phyloP scores from a whole-genome alignment of 2,329 filamentous ascomycete species.

The Hypoxylon sp. region DNA sequence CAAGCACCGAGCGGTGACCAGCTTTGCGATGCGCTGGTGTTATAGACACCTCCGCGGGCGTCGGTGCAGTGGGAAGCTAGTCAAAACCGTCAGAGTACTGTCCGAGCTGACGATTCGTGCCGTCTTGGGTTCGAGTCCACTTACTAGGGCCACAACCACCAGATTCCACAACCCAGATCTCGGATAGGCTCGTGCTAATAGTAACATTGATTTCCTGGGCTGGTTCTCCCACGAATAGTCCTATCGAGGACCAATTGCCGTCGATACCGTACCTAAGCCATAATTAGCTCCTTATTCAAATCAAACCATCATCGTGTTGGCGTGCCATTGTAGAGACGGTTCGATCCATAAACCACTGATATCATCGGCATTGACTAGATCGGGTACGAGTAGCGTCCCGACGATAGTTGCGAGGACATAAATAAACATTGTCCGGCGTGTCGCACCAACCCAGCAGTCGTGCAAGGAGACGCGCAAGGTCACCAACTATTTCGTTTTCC shows the following conservation, averaged over 20 bases:
- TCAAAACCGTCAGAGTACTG: conserved; percentile 32
- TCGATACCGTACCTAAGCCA: conserved; percentile 59
- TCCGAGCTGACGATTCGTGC: background rate
- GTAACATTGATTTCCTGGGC: conserved; percentile 66
- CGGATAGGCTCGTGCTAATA: conserved; percentile 76
- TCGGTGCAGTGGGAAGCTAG: conserved; percentile 64
- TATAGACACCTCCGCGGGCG: conserved; percentile 71
- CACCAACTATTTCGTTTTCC: conserved; percentile 46
- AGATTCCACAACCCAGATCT: conserved; percentile 76
- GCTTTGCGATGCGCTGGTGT: conserved; percentile 64
- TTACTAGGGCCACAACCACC: conserved; percentile 66
- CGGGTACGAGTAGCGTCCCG: conserved; percentile 47
- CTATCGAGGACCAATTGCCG: conserved; percentile 79
- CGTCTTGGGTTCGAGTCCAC: conserved; percentile 41
- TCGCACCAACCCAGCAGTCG: conserved; percentile 46
- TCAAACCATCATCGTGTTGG: conserved; percentile 28
- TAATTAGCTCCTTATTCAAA: conserved; percentile 41
- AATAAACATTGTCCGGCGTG: conserved; percentile 50
- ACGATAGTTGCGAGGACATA: conserved; percentile 44
- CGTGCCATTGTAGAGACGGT: conserved; percentile 51
- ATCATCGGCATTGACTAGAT: conserved; percentile 45
- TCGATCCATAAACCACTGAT: conserved; percentile 50
- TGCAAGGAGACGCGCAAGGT: conserved; percentile 49
- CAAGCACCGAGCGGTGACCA: conserved; percentile 72
- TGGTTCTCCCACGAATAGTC: conserved; percentile 63